Conservation (phyloP, 2,329 filamentous ascomycete genomes). For the Ceratocystis papillata region DNA sequence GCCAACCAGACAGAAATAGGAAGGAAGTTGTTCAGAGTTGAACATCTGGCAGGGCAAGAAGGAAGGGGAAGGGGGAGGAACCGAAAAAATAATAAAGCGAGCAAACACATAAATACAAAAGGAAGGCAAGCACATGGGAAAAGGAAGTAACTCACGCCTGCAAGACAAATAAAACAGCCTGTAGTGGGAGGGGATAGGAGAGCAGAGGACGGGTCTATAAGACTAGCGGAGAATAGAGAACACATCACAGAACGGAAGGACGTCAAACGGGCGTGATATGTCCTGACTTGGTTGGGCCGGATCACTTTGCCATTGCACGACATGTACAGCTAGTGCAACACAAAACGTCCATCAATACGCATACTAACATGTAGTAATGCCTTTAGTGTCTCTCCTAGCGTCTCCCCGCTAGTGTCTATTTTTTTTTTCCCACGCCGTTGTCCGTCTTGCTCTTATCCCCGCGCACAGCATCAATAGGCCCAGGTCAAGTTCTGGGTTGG, state of each 20-base stretch:
- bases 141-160: neutral
- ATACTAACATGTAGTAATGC: neutral
- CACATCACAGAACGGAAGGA: constrained; percentile 1
- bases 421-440: too few relatives aligned
- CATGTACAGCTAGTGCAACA: constrained; percentile 1
- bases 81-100: neutral
- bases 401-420: neutral
- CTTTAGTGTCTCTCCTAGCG: neutral
- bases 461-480: too few relatives aligned
- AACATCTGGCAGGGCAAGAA: constrained; percentile 5
- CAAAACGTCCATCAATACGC: neutral
- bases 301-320: neutral
- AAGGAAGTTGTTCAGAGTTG: neutral
- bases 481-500: too few relatives aligned
- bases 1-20: neutral
- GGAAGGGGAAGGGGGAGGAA: constrained; percentile 10
- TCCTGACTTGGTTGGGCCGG: neutral
- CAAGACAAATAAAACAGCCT: neutral
- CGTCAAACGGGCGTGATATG: neutral
- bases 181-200: neutral
- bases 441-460: too few relatives aligned
- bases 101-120: neutral
- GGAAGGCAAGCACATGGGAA: neutral
- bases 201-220: neutral
- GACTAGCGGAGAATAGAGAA: neutral